Base-by-base conservation (phyloP, 2,329 filamentous ascomycete genomes). In the Claviceps purpurea region DNA sequence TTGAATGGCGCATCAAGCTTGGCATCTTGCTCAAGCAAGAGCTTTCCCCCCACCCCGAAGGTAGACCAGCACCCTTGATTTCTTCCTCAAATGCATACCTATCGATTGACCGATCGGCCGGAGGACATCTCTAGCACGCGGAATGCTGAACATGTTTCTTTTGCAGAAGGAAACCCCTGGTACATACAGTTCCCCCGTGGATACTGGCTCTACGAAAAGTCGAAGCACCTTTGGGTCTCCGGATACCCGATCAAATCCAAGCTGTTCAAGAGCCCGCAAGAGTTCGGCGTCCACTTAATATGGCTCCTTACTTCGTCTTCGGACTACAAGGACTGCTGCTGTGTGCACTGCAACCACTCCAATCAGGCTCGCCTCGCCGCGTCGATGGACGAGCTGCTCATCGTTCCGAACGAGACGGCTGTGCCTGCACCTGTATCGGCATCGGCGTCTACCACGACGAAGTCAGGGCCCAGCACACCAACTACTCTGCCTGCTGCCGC, bases 231-330 rank as follows among this genome's bases (percentile, higher is more conserved):
- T 20, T 73, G 71, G 65, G 67, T 76, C 4, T 75, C 73, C 5
- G 73, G 73, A 8, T 74, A 75, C 53, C 73, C 73, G 5, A 63
- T 70, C 55, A 74, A 74, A 55, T 59, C 66, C 38, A 75, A 73
- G 59, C 63, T 74, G 5, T 78, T 72, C 59, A 75, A 73, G 60
- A 74, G 71, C 44, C 74, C 75, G 0, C 73, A 76, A 52, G 75
- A 78, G 56, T 76, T 78, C 54, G 73, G 70, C 4, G 64, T 75
- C 8, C 75, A 78, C 55, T 56, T 76, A 24, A 65, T 78, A 48
- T 78, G 75, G 74, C 69, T 78, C 2, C 63, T 74, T 7, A 74
- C 74, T 34, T 59, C 63, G 16, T 76, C 74, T 14, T 65, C 62
- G 54, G 71, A 75, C 57, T 72, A 73, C 47, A 66, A 59, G 45